Percentiles rank a stretch among this genome's conserved stretches.
These are phyloP conservation scores for Penicillium fuscoglaucum DNA, from an alignment of 2,329 filamentous ascomycete species.

Conservation along the genomic window DNA sequence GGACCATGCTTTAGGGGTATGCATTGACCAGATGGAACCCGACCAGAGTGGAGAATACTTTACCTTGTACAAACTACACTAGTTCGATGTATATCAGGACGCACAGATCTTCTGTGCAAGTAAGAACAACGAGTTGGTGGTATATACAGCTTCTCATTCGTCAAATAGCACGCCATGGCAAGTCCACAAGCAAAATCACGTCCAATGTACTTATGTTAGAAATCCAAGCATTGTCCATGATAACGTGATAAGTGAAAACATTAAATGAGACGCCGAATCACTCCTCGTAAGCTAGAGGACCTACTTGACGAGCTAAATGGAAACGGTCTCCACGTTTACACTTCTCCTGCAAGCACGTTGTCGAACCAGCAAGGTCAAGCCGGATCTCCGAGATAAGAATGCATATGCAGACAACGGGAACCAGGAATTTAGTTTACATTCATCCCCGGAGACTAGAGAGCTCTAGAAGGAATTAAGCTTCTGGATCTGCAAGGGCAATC, in stretches of 20 bases:
- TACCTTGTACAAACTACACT: neutral
- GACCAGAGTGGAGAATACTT: neutral
- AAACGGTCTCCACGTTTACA: neutral
- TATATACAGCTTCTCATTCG: neutral
- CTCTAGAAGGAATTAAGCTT: conserved; percentile 9
- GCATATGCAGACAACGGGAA: conserved; percentile 5
- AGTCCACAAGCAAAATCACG: neutral
- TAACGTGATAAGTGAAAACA: neutral
- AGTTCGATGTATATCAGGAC: neutral
- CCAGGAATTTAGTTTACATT: neutral
- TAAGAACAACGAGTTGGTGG: neutral
- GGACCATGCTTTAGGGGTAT: neutral
- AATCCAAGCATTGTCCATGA: neutral
- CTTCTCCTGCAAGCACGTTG: neutral
- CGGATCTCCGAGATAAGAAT: neutral
- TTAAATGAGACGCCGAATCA: no score
- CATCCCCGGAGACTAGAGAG: neutral
- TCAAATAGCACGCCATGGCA: neutral
- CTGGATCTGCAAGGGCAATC: conserved; percentile 3
- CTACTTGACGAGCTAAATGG: neutral
- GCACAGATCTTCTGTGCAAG: neutral
- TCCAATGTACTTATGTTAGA: no score
- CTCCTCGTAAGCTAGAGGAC: neutral
- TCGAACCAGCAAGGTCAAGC: neutral
- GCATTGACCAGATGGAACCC: neutral